These are phyloP conservation scores for Pouteria glomerata DNA, from an alignment of 148 eudicot genomes.

Conservation along the genomic window DNA sequence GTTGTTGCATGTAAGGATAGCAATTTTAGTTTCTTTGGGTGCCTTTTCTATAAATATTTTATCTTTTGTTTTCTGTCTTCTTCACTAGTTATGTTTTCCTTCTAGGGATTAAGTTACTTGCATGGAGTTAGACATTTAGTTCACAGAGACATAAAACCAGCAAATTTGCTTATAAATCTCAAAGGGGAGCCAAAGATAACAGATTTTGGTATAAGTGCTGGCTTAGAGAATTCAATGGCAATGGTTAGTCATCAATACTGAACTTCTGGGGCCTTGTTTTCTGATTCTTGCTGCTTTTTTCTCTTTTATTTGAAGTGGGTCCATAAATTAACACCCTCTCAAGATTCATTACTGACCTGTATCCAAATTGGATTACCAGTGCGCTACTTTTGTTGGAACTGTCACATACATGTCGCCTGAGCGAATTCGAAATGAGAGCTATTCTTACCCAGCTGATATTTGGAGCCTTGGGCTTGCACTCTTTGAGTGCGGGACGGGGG, in stretches of 20 bases:
- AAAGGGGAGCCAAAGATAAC: slow-evolving; percentile 97
- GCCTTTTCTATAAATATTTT: neutral
- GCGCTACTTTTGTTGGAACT: slow-evolving; percentile 97
- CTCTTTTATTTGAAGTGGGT: neutral
- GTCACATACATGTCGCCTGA: slow-evolving; percentile 99
- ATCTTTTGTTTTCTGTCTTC: neutral
- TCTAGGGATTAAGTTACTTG: slow-evolving; percentile 82
- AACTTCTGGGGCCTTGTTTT: neutral
- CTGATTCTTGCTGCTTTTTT: neutral
- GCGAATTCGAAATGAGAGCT: slow-evolving; percentile 85
- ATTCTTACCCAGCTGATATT: slow-evolving; percentile 97
- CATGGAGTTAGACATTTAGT: slow-evolving; percentile 82
- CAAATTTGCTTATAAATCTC: slow-evolving; percentile 91
- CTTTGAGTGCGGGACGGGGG: slow-evolving; percentile 94
- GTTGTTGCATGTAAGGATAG: slow-evolving; percentile 53
- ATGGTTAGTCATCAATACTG: slow-evolving; percentile 48
- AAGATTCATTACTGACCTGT: slow-evolving; percentile 8
- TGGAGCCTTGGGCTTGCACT: slow-evolving; percentile 99
- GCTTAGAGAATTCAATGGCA: slow-evolving; percentile 92
- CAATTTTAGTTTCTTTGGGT: neutral
- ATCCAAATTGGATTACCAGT: slow-evolving; percentile 39
- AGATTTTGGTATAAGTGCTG: slow-evolving; percentile 99
- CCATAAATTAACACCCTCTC: neutral
- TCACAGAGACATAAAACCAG: slow-evolving; percentile 97
- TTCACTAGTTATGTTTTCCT: slow-evolving; percentile 14